These are phyloP conservation scores for Pyrenophora tritici-repentis DNA, from an alignment of 2,329 filamentous ascomycete genomes.

Conservation along the genomic window DNA sequence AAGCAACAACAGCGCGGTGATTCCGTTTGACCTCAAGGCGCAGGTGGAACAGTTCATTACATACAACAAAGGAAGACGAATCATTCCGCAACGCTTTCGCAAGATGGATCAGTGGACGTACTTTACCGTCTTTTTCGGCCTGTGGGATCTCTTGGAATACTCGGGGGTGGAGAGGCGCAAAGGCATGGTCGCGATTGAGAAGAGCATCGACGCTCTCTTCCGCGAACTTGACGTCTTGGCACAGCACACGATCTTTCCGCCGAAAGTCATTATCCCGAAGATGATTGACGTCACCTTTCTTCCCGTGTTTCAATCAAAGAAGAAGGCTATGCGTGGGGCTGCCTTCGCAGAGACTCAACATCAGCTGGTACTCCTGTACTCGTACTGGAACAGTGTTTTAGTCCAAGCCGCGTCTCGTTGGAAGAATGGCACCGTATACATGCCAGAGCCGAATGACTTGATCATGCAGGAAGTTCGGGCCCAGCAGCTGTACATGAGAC, in stretches of 20 bases:
- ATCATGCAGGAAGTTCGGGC: slow-evolving; percentile 43
- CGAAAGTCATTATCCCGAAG: slow-evolving; percentile 39
- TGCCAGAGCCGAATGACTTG: slow-evolving; percentile 42
- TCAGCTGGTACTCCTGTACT: slow-evolving; percentile 38
- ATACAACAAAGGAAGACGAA: slow-evolving; percentile 26
- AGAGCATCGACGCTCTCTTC: slow-evolving; percentile 42
- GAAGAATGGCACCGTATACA: slow-evolving; percentile 38
- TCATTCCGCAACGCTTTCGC: slow-evolving; percentile 24
- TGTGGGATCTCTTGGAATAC: slow-evolving; percentile 46
- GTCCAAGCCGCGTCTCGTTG: slow-evolving; percentile 36
- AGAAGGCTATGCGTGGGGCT: slow-evolving; percentile 22
- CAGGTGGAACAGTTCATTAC: slow-evolving; percentile 46
- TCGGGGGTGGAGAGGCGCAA: slow-evolving; percentile 32
- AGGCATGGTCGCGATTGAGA: slow-evolving; percentile 38
- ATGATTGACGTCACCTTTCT: slow-evolving; percentile 45
- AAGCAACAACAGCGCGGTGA: slow-evolving; percentile 21
- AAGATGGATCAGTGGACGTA: slow-evolving; percentile 37
- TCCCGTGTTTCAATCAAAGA: slow-evolving; percentile 37
- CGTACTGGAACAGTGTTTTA: slow-evolving; percentile 45
- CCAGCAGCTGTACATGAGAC: slow-evolving; percentile 39
- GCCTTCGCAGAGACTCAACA: slow-evolving; percentile 43
- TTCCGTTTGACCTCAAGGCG: slow-evolving; percentile 42
- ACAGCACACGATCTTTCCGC: slow-evolving; percentile 26
- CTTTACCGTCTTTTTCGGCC: slow-evolving; percentile 46
- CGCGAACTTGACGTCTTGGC: slow-evolving; percentile 42